phyloP scores from a whole-genome alignment of 805 yeast species.

The Barnettozyma wickerhamii region DNA sequence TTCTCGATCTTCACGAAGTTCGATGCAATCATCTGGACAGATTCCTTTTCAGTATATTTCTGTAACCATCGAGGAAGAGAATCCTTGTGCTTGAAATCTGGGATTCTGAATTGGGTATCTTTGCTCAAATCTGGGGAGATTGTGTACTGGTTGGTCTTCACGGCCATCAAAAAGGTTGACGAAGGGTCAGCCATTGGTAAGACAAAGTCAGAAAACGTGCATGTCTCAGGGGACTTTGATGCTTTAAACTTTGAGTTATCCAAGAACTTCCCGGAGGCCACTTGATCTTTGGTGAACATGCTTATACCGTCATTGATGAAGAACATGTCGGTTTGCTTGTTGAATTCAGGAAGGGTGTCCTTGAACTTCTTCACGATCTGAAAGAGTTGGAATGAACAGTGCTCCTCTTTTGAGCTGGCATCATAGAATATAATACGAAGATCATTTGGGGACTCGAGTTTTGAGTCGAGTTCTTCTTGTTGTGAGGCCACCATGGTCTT shows the following conservation, averaged over 20 bases:
- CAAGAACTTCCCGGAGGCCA: background rate
- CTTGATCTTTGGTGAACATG: conserved; percentile 11
- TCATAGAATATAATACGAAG: conserved; percentile 24
- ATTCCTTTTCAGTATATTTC: conserved; percentile 15
- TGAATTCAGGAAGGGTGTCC: conserved; percentile 10
- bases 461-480: conserved; percentile 12
- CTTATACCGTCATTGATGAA: conserved; percentile 22
- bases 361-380: conserved; percentile 26
- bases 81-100: conserved; percentile 6
- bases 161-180: conserved; percentile 19
- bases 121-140: conserved; percentile 7
- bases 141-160: conserved; percentile 17
- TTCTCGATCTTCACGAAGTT: conserved; percentile 30
- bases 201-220: conserved; percentile 18
- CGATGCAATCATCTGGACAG: conserved; percentile 22
- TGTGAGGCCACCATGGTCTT: conserved; percentile 26
- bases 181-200: conserved; percentile 25
- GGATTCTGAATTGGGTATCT: conserved; percentile 9
- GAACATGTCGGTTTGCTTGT: conserved; percentile 14
- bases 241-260: conserved; percentile 16
- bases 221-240: conserved; percentile 8
- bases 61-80: conserved; percentile 31
- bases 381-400: conserved; percentile 23
- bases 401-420: conserved; percentile 15
- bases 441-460: conserved; percentile 8